Evolutionary conservation across 768 basidiomycete genomes (phyloP).

Genomic region (Gymnopilus dilepis): DNA sequence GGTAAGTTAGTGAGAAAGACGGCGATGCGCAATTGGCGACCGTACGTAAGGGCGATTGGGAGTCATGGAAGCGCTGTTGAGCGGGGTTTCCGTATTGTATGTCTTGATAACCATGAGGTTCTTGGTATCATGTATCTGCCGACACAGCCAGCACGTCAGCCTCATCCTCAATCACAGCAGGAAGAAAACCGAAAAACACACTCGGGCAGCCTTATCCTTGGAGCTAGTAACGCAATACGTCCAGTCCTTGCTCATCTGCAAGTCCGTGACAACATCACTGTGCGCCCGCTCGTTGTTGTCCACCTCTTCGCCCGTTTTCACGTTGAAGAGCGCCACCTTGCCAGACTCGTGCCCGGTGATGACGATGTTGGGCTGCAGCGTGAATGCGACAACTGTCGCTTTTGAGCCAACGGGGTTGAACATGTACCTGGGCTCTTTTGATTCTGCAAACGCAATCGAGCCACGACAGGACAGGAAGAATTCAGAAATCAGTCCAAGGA

Average conservation of each 20-base stretch:
- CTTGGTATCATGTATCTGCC: constrained; percentile 85
- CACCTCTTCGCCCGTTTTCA: constrained; percentile 84
- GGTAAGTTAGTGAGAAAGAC: neutral
- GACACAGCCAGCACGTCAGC: neutral
- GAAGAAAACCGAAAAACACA: constrained; percentile 40
- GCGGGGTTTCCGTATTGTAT: constrained; percentile 88
- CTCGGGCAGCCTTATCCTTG: constrained; percentile 96
- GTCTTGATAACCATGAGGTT: constrained; percentile 92
- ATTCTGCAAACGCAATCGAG: constrained; percentile 53
- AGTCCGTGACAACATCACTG: constrained; percentile 84
- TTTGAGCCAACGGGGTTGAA: constrained; percentile 94
- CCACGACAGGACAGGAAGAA: neutral
- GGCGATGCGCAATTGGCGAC: constrained; percentile 25
- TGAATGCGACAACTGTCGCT: constrained; percentile 96
- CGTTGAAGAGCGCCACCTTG: constrained; percentile 91
- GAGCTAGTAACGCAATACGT: constrained; percentile 96
- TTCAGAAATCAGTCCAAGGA: neutral
- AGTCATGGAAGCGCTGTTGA: constrained; percentile 92
- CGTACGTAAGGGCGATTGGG: constrained; percentile 84
- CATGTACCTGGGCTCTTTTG: constrained; percentile 71
- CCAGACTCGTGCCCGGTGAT: constrained; percentile 97
- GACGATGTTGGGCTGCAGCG: constrained; percentile 75
- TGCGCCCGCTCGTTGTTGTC: constrained; percentile 88
- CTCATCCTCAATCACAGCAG: neutral
- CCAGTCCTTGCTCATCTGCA: constrained; percentile 88